These are phyloP conservation scores for Camellia oleifera DNA, from an alignment of 179 eudicot genomes.

Conservation along the genomic window DNA sequence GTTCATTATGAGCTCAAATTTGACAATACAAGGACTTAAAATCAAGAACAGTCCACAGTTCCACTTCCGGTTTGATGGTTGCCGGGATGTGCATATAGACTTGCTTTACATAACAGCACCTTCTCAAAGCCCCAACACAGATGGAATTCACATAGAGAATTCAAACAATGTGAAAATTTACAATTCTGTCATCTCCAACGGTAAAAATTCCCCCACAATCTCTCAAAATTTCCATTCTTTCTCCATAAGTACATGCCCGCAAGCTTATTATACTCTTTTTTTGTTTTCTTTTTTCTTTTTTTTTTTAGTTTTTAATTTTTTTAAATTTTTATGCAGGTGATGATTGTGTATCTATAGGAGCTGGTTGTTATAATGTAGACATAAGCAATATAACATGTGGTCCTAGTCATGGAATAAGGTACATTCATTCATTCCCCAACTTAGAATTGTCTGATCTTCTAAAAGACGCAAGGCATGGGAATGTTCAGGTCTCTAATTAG, in stretches of 20 bases:
- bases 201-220: conserved; percentile 29
- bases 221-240: background rate
- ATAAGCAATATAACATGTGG: conserved; percentile 84
- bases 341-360: conserved; percentile 94
- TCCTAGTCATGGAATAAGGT: conserved; percentile 97
- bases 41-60: conserved; percentile 87
- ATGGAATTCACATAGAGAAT: conserved; percentile 91
- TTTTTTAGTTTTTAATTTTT: too few relatives aligned
- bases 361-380: conserved; percentile 73
- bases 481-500: background rate
- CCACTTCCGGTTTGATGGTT: conserved; percentile 79
- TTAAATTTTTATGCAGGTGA: conserved; percentile 44
- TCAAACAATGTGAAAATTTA: conserved; percentile 70
- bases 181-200: conserved; percentile 71
- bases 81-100: conserved; percentile 60
- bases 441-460: too few relatives aligned
- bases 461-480: background rate
- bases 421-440: background rate
- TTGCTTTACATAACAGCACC: conserved; percentile 69
- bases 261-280: background rate
- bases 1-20: conserved; percentile 76
- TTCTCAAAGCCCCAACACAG: conserved; percentile 81
- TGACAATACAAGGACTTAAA: conserved; percentile 64
- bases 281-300: background rate
- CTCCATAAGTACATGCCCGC: background rate